Percentiles rank a stretch among this genome's conserved stretches.
Conservation (phyloP, 257 asterid genomes). For the Solanum appendiculatum region DNA sequence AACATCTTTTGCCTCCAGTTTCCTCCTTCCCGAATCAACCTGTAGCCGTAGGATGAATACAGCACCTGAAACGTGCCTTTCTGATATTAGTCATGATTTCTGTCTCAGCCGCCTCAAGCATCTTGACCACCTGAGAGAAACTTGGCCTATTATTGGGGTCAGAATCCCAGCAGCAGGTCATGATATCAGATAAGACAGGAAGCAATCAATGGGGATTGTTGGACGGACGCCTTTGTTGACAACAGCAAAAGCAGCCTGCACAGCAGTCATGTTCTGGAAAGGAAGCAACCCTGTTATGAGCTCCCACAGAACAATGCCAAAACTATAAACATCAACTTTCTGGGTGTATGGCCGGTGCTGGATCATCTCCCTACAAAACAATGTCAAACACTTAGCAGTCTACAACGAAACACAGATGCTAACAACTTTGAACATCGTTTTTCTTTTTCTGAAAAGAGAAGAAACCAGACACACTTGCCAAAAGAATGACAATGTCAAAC, state of each 20-base stretch:
- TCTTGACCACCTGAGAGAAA: constrained; percentile 62
- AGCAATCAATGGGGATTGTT: constrained; percentile 63
- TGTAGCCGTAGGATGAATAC: constrained; percentile 70
- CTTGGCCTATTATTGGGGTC: constrained; percentile 84
- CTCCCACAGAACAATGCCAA: constrained; percentile 97
- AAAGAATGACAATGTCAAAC: not conserved
- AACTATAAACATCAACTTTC: constrained; percentile 94
- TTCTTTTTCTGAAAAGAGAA: not conserved
- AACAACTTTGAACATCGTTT: not conserved
- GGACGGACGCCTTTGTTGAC: constrained; percentile 99
- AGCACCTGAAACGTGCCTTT: constrained; percentile 98
- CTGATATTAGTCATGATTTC: constrained; percentile 79
- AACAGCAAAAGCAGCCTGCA: constrained; percentile 95
- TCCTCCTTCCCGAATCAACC: not conserved
- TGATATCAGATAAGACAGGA: constrained; percentile 74
- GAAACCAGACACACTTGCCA: not conserved
- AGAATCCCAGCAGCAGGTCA: constrained; percentile 90
- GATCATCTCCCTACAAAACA: constrained; percentile 85
- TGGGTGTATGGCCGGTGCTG: constrained; percentile 98
- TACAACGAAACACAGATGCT: not conserved
- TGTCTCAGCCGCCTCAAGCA: constrained; percentile 91
- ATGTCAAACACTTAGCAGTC: not conserved
- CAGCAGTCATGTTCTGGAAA: constrained; percentile 94
- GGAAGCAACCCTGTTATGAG: constrained; percentile 96
- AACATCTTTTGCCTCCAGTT: constrained; percentile 3